phyloP scores from a whole-genome alignment of 1,284 basidiomycete genomes.

The Cutaneotrichosporon cavernicola region DNA sequence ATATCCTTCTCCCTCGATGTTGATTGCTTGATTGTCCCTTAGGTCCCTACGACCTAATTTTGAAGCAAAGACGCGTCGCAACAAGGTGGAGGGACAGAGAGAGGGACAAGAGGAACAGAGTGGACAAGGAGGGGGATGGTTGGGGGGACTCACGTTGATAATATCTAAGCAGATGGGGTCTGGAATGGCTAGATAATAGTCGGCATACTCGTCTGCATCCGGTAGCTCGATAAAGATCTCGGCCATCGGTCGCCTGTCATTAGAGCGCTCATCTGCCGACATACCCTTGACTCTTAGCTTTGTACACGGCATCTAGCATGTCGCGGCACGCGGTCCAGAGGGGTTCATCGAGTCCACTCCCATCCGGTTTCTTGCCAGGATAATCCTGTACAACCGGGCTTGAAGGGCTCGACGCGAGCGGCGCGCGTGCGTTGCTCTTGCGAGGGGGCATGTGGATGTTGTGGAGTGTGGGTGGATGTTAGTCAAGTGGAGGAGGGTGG shows the following conservation, averaged over 20 bases:
- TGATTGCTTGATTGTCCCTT: no score
- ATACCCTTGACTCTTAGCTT: slow-evolving; percentile 44
- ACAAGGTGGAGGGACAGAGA: neutral
- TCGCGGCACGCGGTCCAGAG: slow-evolving; percentile 45
- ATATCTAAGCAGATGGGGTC: slow-evolving; percentile 50
- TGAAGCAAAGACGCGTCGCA: no score
- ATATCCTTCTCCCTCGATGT: neutral
- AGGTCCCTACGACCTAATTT: no score
- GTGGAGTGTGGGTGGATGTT: slow-evolving; percentile 7
- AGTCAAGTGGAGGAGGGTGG: neutral
- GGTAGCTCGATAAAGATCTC: slow-evolving; percentile 48
- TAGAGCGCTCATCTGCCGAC: slow-evolving; percentile 13
- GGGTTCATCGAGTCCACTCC: slow-evolving; percentile 31
- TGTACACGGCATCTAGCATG: slow-evolving; percentile 45
- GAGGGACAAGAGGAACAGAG: no score
- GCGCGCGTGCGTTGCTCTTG: slow-evolving; percentile 28
- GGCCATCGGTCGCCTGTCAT: slow-evolving; percentile 35
- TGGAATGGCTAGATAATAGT: slow-evolving; percentile 51
- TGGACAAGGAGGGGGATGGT: neutral
- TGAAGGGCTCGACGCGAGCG: slow-evolving; percentile 20
- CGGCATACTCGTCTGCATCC: slow-evolving; percentile 39
- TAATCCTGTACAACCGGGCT: slow-evolving; percentile 30
- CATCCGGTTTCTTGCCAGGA: slow-evolving; percentile 35
- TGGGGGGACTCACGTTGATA: slow-evolving; percentile 40
- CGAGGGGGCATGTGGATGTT: slow-evolving; percentile 25